Evolutionary conservation across 495 filamentous ascomycete species (phyloP).

Genomic region (Lophiostoma macrostomum): DNA sequence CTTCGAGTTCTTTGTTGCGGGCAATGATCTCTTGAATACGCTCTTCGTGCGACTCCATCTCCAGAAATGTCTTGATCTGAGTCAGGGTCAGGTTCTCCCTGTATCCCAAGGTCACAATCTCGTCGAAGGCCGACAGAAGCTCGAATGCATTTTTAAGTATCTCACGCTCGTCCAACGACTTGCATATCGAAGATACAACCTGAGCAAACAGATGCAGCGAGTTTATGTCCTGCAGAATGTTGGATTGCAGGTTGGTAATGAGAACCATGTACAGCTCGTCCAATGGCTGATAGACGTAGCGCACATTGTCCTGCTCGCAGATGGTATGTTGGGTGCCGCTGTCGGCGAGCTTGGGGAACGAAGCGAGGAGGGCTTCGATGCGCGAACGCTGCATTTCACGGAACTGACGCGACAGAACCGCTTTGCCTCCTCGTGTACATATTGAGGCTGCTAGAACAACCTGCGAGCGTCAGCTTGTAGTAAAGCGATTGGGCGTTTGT

Average conservation of each 20-base stretch:
- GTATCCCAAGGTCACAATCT: slow-evolving; percentile 91
- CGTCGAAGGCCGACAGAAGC: slow-evolving; percentile 91
- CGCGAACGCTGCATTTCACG: slow-evolving; percentile 92
- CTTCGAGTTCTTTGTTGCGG: slow-evolving; percentile 97
- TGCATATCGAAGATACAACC: slow-evolving; percentile 93
- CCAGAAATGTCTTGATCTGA: slow-evolving; percentile 97
- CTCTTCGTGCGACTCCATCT: slow-evolving; percentile 99
- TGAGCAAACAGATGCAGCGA: slow-evolving; percentile 96
- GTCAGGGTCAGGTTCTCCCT: slow-evolving; percentile 89
- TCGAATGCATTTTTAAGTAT: slow-evolving; percentile 94
- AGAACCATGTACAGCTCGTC: slow-evolving; percentile 99
- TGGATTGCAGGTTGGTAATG: slow-evolving; percentile 98
- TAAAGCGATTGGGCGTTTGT: no score
- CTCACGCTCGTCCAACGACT: slow-evolving; percentile 90
- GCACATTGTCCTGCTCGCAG: slow-evolving; percentile 97
- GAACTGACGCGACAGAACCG: slow-evolving; percentile 94
- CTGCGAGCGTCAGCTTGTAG: slow-evolving; percentile 46
- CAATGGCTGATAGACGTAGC: slow-evolving; percentile 97
- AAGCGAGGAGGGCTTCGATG: slow-evolving; percentile 92
- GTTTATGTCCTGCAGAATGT: slow-evolving; percentile 98
- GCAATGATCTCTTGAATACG: slow-evolving; percentile 97
- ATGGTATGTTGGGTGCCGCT: slow-evolving; percentile 94
- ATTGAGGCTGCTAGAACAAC: slow-evolving; percentile 98
- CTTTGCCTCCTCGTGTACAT: slow-evolving; percentile 96
- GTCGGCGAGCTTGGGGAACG: slow-evolving; percentile 95